Percentiles rank a stretch among this genome's conserved stretches.
phyloP scores from a whole-genome alignment of 176 grass and related monocot genomes.

The Zoysia pacifica region DNA sequence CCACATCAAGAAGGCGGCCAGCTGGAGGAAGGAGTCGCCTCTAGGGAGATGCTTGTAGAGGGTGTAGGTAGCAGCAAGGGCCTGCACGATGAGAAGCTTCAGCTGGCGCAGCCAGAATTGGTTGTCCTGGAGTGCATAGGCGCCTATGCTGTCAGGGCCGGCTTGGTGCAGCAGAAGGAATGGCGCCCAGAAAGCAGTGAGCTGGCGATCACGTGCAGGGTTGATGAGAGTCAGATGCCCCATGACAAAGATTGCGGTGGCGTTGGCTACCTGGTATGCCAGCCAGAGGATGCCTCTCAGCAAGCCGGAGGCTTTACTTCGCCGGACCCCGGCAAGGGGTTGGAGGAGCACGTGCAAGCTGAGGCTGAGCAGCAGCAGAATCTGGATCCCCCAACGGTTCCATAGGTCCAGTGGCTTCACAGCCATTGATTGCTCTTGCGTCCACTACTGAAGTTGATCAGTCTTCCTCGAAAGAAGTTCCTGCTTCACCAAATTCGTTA shows the following conservation, averaged over 20 bases:
- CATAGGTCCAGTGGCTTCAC: constrained; percentile 2
- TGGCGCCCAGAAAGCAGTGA: constrained; percentile 46
- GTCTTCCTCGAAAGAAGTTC: background rate
- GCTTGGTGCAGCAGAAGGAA: constrained; percentile 71
- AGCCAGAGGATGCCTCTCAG: constrained; percentile 33
- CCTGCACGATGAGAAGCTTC: constrained; percentile 7
- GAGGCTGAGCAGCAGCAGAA: constrained; percentile 15
- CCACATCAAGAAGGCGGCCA: constrained; percentile 28
- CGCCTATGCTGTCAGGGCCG: constrained; percentile 59
- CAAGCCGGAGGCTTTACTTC: background rate
- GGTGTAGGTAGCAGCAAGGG: background rate
- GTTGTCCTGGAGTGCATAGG: constrained; percentile 52
- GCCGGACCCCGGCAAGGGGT: constrained; percentile 14
- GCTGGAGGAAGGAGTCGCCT: background rate
- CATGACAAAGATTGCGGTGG: constrained; percentile 35
- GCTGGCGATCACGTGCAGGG: background rate
- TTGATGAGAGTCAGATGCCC: constrained; percentile 32
- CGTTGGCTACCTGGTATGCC: constrained; percentile 43
- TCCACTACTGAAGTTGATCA: background rate
- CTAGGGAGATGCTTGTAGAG: constrained; percentile 9
- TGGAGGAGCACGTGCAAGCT: background rate
- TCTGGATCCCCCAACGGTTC: constrained; percentile 26
- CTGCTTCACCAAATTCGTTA: background rate
- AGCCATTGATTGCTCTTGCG: constrained; percentile 7
- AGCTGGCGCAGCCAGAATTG: constrained; percentile 38